Base-by-base conservation (phyloP, 305 asterid species). In the Solanum hybrid region DNA sequence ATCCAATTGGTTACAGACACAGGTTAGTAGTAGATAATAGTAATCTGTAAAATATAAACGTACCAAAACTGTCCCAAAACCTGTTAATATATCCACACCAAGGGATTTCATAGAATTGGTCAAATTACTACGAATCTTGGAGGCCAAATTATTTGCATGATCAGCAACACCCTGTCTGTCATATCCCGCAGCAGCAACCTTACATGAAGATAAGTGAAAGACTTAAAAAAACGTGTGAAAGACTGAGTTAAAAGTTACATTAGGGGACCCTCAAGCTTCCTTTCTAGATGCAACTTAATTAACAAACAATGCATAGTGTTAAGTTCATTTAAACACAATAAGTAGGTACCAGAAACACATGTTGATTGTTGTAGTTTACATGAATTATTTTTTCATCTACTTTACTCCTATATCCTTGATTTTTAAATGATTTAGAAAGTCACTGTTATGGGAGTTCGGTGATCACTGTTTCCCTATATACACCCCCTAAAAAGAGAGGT, bases 171-270 rank as follows among this genome's bases (percentile, higher is more conserved):
- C 97, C 91, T 96, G 99, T 90, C 99, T 95, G 92, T 97, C 98
- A 92, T 98, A 98, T 89, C 97, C 96, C 82, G 99, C 99, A 32
- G 98, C 99, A 89, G 96, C 94, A 88, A 97, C 99, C 99, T 98
- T 86, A 86, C 85, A 92, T 89, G 84, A 90, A 29, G 77, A 86
- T 90, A 87, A 89, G 90, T 60, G 82, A 56, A 32, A 85, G 46
- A 60, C 77, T 37, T 56, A 56, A 85, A 60, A 22, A 60, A 1
- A 7, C 9, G 77, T 32, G 31, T 56, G 34, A 22, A 32, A 60
- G 88, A 60, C 51, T n/a, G 77, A 60, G 51, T 84, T 85, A 85
- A 85, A 32, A 85, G 51, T 11, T 60, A 14, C 77, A 22, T 85
- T 32, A 32, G 46, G 88, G 51, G 77, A 7, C 31, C 17, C 46